These are phyloP conservation scores for Aureobasidium uvarum DNA, from an alignment of 2,329 filamentous ascomycete species.

Conservation along the genomic window DNA sequence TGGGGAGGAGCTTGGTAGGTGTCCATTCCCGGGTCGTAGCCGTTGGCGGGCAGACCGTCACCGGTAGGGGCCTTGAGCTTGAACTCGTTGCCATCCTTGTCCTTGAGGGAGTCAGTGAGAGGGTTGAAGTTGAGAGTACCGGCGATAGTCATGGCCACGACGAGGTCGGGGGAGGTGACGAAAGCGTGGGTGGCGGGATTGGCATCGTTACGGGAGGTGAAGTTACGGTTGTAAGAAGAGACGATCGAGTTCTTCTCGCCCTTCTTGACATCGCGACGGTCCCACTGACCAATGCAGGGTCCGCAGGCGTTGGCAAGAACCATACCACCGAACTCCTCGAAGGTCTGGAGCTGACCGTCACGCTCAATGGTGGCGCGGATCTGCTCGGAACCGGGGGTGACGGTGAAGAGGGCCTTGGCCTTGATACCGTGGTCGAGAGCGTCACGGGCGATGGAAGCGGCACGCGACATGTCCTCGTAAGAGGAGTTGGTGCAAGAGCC, in stretches of 20 bases:
- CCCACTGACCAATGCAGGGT: slow-evolving; percentile 93
- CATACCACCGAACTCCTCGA: slow-evolving; percentile 93
- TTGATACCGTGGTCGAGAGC: slow-evolving; percentile 91
- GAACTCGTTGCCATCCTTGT: slow-evolving; percentile 96
- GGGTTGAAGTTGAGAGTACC: slow-evolving; percentile 93
- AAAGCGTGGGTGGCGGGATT: slow-evolving; percentile 95
- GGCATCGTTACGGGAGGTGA: slow-evolving; percentile 95
- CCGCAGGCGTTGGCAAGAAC: slow-evolving; percentile 93
- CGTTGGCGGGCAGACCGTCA: slow-evolving; percentile 71
- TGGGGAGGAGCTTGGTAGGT: slow-evolving; percentile 94
- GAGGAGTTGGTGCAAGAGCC: slow-evolving; percentile 97
- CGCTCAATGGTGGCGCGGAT: slow-evolving; percentile 89
- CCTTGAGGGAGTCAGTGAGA: slow-evolving; percentile 85
- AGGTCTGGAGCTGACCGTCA: slow-evolving; percentile 87
- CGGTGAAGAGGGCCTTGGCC: slow-evolving; percentile 88
- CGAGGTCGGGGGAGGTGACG: slow-evolving; percentile 85
- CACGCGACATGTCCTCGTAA: slow-evolving; percentile 89
- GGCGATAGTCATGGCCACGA: slow-evolving; percentile 81
- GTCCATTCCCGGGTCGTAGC: slow-evolving; percentile 87
- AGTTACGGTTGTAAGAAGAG: slow-evolving; percentile 99
- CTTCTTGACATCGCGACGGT: slow-evolving; percentile 90
- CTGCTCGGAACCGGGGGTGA: slow-evolving; percentile 96
- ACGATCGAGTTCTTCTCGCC: slow-evolving; percentile 94
- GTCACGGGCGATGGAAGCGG: slow-evolving; percentile 85
- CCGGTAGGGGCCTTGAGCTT: slow-evolving; percentile 76